phyloP scores from a whole-genome alignment of 2,329 filamentous ascomycete species.

The Aspergillus persii region DNA sequence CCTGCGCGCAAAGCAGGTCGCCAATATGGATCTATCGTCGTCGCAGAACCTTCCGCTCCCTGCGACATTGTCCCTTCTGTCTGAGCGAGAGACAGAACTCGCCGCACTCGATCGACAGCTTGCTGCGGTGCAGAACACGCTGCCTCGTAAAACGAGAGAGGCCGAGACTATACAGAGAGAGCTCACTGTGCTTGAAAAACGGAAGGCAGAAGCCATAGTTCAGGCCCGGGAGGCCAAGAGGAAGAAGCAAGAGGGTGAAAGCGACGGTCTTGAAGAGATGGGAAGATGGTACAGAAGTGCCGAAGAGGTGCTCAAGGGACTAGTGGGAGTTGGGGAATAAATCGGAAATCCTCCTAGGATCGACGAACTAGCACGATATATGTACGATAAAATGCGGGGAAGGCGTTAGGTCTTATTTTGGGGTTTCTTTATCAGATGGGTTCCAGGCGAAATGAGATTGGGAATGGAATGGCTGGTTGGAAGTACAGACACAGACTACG shows the following conservation, averaged over 20 bases:
- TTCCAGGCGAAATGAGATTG: conserved; percentile 12
- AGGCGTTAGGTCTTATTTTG: conserved; percentile 22
- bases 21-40: conserved; percentile 57
- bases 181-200: conserved; percentile 43
- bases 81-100: conserved; percentile 41
- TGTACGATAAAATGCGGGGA: conserved; percentile 16
- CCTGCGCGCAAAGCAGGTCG: conserved; percentile 55
- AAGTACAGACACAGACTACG: background rate
- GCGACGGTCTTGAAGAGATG: conserved; percentile 46
- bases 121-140: conserved; percentile 41
- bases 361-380: conserved; percentile 17
- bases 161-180: conserved; percentile 47
- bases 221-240: conserved; percentile 48
- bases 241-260: conserved; percentile 45
- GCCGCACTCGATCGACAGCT: conserved; percentile 43
- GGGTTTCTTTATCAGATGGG: background rate
- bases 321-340: conserved; percentile 35
- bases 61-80: conserved; percentile 39
- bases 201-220: conserved; percentile 43
- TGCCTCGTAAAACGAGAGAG: conserved; percentile 45
- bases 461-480: background rate
- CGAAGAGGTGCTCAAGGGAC: conserved; percentile 40
- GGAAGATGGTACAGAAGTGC: conserved; percentile 46
- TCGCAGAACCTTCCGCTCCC: conserved; percentile 41
- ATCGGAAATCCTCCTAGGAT: conserved; percentile 9